Conservation (phyloP, 2,329 filamentous ascomycete species). For the Monosporascus sp. region DNA sequence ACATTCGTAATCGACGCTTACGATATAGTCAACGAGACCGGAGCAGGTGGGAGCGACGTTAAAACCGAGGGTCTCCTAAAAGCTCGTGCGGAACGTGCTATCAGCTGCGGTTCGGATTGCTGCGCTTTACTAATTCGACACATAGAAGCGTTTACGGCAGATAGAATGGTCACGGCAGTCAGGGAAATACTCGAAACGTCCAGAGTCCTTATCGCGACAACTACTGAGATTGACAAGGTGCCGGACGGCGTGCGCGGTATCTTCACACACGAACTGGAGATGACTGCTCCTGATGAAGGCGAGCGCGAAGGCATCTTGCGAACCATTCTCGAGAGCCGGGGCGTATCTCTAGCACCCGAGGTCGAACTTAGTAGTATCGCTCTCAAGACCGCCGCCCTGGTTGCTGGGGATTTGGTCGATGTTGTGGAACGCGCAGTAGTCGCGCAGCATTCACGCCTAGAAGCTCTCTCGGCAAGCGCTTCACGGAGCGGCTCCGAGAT, state of each 20-base stretch:
- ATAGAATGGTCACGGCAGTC: constrained; percentile 80
- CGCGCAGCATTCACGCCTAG: constrained; percentile 69
- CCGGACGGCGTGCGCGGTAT: constrained; percentile 83
- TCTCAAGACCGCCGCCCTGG: constrained; percentile 90
- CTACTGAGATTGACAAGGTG: constrained; percentile 90
- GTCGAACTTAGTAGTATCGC: constrained; percentile 83
- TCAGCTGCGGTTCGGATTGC: constrained; percentile 78
- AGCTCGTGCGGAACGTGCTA: constrained; percentile 79
- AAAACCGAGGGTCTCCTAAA: constrained; percentile 91
- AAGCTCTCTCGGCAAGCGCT: constrained; percentile 57
- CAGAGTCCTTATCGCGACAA: constrained; percentile 85
- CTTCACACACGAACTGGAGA: constrained; percentile 93
- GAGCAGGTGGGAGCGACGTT: constrained; percentile 79
- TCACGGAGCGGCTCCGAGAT: constrained; percentile 37
- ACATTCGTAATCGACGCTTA: constrained; percentile 86
- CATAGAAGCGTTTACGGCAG: constrained; percentile 84
- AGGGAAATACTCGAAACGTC: constrained; percentile 77
- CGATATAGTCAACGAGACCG: constrained; percentile 89
- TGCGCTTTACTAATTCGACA: constrained; percentile 85
- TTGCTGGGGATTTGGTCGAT: constrained; percentile 89
- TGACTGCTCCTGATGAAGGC: constrained; percentile 85
- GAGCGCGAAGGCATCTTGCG: constrained; percentile 85
- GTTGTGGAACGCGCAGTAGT: constrained; percentile 86
- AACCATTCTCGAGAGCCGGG: constrained; percentile 69
- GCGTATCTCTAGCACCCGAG: constrained; percentile 72